Evolutionary conservation across 768 basidiomycete species (phyloP).

Genomic region (Suillus alpinus): DNA sequence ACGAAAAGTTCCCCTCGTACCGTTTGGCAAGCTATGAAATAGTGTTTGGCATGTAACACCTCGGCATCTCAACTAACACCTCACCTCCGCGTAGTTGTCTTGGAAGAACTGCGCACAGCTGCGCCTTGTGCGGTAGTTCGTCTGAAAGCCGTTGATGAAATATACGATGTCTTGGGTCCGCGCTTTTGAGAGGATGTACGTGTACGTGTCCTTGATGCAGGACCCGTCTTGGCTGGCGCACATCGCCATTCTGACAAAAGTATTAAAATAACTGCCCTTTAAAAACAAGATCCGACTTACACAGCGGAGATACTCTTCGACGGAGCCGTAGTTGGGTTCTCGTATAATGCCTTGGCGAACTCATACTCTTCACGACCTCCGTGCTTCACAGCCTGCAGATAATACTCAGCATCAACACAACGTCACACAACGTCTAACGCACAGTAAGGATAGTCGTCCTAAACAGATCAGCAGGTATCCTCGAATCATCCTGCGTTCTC

Average conservation of each 20-base stretch:
- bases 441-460: constrained; percentile 52
- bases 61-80: constrained; percentile 18
- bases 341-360: constrained; percentile 63
- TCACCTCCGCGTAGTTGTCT: constrained; percentile 62
- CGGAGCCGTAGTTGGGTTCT: constrained; percentile 72
- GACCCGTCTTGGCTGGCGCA: constrained; percentile 53
- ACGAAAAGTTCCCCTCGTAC: constrained; percentile 66
- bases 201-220: constrained; percentile 61
- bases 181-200: constrained; percentile 52
- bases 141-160: constrained; percentile 58
- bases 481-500: constrained; percentile 69
- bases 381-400: constrained; percentile 59
- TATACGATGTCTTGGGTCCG: constrained; percentile 62
- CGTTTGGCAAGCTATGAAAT: constrained; percentile 54
- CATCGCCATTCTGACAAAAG: constrained; percentile 43
- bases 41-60: not conserved
- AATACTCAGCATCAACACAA: constrained; percentile 2
- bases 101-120: constrained; percentile 60
- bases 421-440: constrained; percentile 16
- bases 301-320: constrained; percentile 64
- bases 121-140: constrained; percentile 56
- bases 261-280: constrained; percentile 2
- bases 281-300: constrained; percentile 34
- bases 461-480: constrained; percentile 80
- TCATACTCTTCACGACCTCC: constrained; percentile 77